Evolutionary conservation across 2,329 filamentous ascomycete genomes (phyloP).

Genomic region (Colletotrichum simmondsii): DNA sequence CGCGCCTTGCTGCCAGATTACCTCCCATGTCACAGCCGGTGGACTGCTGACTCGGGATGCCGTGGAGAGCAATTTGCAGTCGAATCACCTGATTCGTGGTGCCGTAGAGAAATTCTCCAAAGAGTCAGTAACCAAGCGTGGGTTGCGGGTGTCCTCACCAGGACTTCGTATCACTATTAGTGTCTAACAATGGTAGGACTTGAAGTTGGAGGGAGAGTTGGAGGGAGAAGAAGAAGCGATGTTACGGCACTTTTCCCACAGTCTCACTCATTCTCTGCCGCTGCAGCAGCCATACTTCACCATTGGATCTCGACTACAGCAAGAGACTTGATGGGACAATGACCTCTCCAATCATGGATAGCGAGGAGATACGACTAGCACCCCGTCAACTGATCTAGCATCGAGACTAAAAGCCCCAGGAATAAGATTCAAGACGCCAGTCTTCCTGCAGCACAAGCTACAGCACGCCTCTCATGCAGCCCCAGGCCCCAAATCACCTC

Average conservation of each 20-base stretch:
- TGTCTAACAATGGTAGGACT: neutral
- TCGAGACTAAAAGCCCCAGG: neutral
- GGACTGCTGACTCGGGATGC: constrained; percentile 27
- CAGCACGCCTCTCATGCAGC: constrained; percentile 21
- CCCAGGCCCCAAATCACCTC: neutral
- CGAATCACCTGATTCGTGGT: constrained; percentile 23
- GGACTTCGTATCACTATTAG: neutral
- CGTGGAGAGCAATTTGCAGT: constrained; percentile 29
- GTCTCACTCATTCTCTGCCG: neutral
- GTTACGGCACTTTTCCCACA: neutral
- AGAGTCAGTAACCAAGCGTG: constrained; percentile 19
- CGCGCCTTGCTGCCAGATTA: constrained; percentile 30
- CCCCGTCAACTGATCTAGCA: constrained; percentile 1
- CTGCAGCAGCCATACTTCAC: neutral
- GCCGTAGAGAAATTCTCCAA: neutral
- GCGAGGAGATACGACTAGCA: neutral
- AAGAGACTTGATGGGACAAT: neutral
- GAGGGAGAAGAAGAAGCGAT: neutral
- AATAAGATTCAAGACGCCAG: constrained; percentile 32
- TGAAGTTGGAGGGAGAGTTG: neutral
- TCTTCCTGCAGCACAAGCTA: constrained; percentile 21
- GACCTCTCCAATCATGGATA: neutral
- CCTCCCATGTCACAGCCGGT: constrained; percentile 28
- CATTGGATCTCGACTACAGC: neutral
- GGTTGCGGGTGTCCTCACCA: neutral